Base-by-base conservation (phyloP, 345 rosid genomes). In the Eucalyptus victrix region DNA sequence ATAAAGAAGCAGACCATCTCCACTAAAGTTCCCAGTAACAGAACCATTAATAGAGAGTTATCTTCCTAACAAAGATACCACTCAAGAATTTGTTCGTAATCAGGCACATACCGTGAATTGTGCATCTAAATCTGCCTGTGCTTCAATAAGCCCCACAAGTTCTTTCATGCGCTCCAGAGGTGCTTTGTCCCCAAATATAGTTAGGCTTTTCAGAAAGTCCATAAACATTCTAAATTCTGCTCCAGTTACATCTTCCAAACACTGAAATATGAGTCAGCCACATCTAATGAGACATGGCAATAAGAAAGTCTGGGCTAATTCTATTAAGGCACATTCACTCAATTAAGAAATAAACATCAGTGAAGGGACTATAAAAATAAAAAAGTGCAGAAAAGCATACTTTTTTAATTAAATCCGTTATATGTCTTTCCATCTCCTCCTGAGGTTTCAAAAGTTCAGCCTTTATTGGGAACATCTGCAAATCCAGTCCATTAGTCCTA, bases 151-250 rank as follows among this genome's bases (percentile, higher is more conserved):
- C 89, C 92, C 97, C 91, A 95, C 94, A 69, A 98, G 99, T 90
- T 98, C 99, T 89, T 94, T 97, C 97, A 97, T 95, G 88, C 98
- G 96, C 92, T 97, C 99, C 45, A 92, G 94, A 91, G 99, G 97
- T 88, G 99, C 99, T 93, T 97, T 96, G 56, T 93, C 98, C 89
- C 99, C 99, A 95, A 96, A 98, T 90, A 98, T 94, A 92, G 93
- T 96, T 92, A 98, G 94, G 91, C 94, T 93, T 92, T 94, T 97
- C 89, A 98, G 91, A 94, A 98, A 98, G 91, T 98, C 99, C 98
- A 97, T 96, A 90, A 98, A 98, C 99, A 98, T 98, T 92, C 95
- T 96, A 90, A 98, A 98, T 87, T 98, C 99, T 32, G 96, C 96
- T 91, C 98, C 99, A 87, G 99, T 97, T 90, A 98, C 99, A 94